Percentiles rank a stretch among this genome's conserved stretches.
Conservation (phyloP, 2,329 filamentous ascomycete genomes). For the Xylaria sp. region DNA sequence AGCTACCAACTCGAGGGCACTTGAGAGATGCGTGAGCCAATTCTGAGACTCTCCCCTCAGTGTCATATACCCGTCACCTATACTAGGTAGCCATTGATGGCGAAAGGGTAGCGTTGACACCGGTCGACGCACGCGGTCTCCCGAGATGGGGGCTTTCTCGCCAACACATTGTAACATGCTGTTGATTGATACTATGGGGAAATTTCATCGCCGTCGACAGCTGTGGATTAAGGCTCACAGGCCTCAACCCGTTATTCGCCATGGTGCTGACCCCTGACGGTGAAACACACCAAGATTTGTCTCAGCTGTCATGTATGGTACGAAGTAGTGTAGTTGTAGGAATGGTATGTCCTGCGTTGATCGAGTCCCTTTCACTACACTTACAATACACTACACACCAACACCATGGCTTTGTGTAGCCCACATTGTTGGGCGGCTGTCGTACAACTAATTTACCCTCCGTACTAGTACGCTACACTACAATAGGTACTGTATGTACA, state of each 20-base stretch:
- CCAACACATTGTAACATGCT: conserved; percentile 19
- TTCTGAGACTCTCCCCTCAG: conserved; percentile 28
- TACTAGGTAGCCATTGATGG: conserved; percentile 15
- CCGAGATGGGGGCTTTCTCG: conserved; percentile 32
- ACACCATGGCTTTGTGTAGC: conserved; percentile 25
- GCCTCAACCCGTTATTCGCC: conserved; percentile 7
- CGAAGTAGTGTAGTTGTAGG: not conserved
- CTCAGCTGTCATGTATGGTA: conserved; percentile 24
- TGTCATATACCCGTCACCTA: conserved; percentile 6
- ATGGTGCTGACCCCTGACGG: conserved; percentile 22
- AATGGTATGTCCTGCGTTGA: conserved; percentile 14
- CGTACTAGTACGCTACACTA: not conserved
- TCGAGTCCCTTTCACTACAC: conserved; percentile 19
- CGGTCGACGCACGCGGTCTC: conserved; percentile 12
- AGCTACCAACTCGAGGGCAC: conserved; percentile 24
- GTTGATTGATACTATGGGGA: conserved; percentile 18
- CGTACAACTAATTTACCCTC: conserved; percentile 17
- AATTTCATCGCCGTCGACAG: conserved; percentile 15
- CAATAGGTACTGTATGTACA: conserved; percentile 11
- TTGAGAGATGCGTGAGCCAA: conserved; percentile 10
- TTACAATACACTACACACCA: conserved; percentile 3
- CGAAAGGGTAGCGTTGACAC: conserved; percentile 13
- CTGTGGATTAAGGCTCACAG: conserved; percentile 14
- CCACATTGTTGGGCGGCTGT: conserved; percentile 39
- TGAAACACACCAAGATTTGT: conserved; percentile 32